phyloP scores from a whole-genome alignment of 108 stramenopile genomes.

The Pseudonitzschia multistriata region DNA sequence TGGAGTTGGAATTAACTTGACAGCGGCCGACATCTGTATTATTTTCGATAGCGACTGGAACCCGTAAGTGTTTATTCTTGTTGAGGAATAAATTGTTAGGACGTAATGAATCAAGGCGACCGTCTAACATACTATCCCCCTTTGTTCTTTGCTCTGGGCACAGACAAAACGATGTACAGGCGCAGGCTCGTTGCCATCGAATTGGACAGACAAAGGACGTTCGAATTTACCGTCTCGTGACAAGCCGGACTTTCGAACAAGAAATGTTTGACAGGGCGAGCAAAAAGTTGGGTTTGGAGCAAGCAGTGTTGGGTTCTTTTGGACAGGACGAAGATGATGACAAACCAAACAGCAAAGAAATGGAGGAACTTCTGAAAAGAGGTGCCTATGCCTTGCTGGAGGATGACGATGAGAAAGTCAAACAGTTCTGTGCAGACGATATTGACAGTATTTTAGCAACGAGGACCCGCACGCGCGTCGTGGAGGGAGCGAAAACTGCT shows the following conservation, averaged over 20 bases:
- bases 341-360: slow-evolving; percentile 86
- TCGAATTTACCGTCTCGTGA: slow-evolving; percentile 93
- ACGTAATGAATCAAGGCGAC: no score
- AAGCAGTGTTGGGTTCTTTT: slow-evolving; percentile 96
- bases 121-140: no score
- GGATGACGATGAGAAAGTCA: slow-evolving; percentile 82
- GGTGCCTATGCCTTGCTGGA: slow-evolving; percentile 91
- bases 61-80: slow-evolving; percentile 40
- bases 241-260: slow-evolving; percentile 95
- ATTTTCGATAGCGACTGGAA: slow-evolving; percentile 98
- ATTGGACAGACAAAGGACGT: slow-evolving; percentile 99
- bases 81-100: not conserved
- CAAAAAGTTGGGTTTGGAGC: slow-evolving; percentile 98
- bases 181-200: slow-evolving; percentile 96
- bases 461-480: slow-evolving; percentile 83
- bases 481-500: slow-evolving; percentile 88
- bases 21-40: slow-evolving; percentile 90
- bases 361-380: slow-evolving; percentile 90
- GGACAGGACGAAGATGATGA: slow-evolving; percentile 85
- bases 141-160: not conserved
- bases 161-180: slow-evolving; percentile 97
- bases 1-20: slow-evolving; percentile 99
- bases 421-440: slow-evolving; percentile 85
- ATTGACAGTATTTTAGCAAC: slow-evolving; percentile 90
- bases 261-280: slow-evolving; percentile 99